Base-by-base conservation (phyloP, 805 yeast species). In the Priceomyces medius region DNA sequence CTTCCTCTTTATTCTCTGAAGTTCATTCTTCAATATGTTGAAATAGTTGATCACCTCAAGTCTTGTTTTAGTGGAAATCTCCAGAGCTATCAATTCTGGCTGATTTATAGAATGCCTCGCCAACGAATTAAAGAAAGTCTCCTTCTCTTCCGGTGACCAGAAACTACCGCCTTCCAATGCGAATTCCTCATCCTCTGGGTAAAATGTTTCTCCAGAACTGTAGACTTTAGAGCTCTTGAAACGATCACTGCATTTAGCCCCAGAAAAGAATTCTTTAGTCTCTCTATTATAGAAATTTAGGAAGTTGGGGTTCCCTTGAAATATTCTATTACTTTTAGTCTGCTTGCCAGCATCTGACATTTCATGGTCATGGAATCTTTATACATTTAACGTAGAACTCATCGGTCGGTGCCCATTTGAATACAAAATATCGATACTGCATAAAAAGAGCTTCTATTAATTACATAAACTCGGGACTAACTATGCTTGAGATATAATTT, bases 141-240 rank as follows among this genome's bases (percentile, higher is more conserved):
- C 76, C 48, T 81, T 80, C 41, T 81, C 85, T 1, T 43, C 40
- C 0, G 52, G 42, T 1, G 68, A 53, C 86, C 86, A 80, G 14
- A 46, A 37, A 4, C 64, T 51, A 0, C 78, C 77, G 17, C 27
- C 20, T 12, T 20, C 24, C 14, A 19, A 17, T n/a, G n/a, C 39
- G 24, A 21, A 44, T 14, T 28, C 35, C 13, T 20, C 26, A n/a
- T 34, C 36, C n/a, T 19, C 38, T 8, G 24, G 34, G 37, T 54
- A 48, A 19, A 45, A 45, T 8, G 53, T 35, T 3, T 27, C 7
- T 2, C 59, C 59, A 18, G 41, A 42, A n/a, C 37, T 37, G 19
- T 53, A 45, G 4, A 56, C 24, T 12, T 44, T 48, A 8, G 50
- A 42, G 3, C 45, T 34, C 21, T 31, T 35, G 13, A 53, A 32